A percentile compares a stretch with the other conserved stretches of the same genome.
phyloP scores from a whole-genome alignment of 805 yeast species.

The Candida gorgasii region DNA sequence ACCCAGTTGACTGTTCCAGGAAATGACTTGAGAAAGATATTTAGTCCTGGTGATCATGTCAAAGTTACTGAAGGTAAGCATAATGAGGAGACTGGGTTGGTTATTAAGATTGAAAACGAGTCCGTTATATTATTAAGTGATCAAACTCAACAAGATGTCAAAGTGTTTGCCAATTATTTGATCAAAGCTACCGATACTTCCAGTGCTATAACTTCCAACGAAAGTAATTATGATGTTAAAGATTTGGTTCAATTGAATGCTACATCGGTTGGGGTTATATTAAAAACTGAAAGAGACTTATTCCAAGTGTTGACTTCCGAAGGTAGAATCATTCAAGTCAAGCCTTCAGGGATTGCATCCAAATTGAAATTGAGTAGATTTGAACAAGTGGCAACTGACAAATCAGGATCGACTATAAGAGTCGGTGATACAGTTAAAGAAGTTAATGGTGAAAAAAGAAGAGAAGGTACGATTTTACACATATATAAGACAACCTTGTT shows the following conservation, averaged over 20 bases:
- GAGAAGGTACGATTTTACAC: slow-evolving; percentile 87
- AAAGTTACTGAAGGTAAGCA: slow-evolving; percentile 90
- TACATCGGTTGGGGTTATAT: slow-evolving; percentile 82
- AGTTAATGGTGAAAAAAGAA: slow-evolving; percentile 58
- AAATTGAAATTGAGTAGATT: slow-evolving; percentile 65
- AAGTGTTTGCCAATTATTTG: slow-evolving; percentile 89
- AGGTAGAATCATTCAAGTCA: slow-evolving; percentile 69
- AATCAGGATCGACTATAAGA: slow-evolving; percentile 77
- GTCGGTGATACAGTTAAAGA: slow-evolving; percentile 95
- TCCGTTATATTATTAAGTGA: slow-evolving; percentile 89
- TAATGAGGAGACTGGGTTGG: slow-evolving; percentile 92
- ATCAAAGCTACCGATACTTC: slow-evolving; percentile 90
- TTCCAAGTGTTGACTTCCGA: slow-evolving; percentile 80
- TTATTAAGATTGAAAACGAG: slow-evolving; percentile 76
- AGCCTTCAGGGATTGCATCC: slow-evolving; percentile 81
- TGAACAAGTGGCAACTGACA: slow-evolving; percentile 83
- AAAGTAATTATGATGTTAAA: slow-evolving; percentile 80
- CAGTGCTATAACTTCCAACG: slow-evolving; percentile 51
- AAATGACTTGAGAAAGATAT: slow-evolving; percentile 78
- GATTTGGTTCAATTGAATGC: slow-evolving; percentile 89
- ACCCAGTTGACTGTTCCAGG: slow-evolving; percentile 80
- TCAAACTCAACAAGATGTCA: slow-evolving; percentile 82
- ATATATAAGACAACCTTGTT: slow-evolving; percentile 80
- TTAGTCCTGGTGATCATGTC: slow-evolving; percentile 91
- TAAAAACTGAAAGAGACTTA: slow-evolving; percentile 85